Base-by-base conservation (phyloP, 2,329 filamentous ascomycete species). In the Thermomyces lanuginosus region DNA sequence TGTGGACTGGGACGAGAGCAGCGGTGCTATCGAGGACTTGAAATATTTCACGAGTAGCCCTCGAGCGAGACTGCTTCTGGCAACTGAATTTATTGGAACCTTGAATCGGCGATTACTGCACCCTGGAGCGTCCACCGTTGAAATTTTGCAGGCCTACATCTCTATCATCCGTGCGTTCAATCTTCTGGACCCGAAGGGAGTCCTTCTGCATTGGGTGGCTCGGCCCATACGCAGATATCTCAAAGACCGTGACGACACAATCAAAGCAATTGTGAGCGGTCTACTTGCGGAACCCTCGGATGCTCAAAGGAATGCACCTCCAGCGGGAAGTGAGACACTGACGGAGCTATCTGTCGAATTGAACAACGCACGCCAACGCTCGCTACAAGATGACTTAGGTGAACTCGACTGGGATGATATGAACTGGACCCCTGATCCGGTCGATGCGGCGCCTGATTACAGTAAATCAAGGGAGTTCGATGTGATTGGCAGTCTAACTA, bases 401-500 rank as follows among this genome's bases (percentile, higher is more conserved):
- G 79, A 81, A 27, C 63, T 89, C 9, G 80, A 91, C 49, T 95
- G 80, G 76, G 69, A 82, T 44, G 84, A 98, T 49, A 79, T 92
- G 74, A 69, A 73, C 6, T 98, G 89, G 89, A 64, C 82, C 18
- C 89, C 89, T 1, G 80, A 92, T 42, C 89, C 89, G 0, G 74
- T 91, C 20, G 89, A 98, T 46, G 89, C 89, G 1, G 83, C 82
- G 6, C 77, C 82, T 24, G 81, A 93, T 46, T 93, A 92, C 58
- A 82, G 79, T 44, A 76, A 83, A 32, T 80, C 81, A 7, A 91
- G 80, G 48, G 79, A 73, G 22, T 79, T 84, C 36, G 89, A 98
- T 50, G 76, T 95, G 8, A 82, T 95, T 31, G 83, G 83, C 27
- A 92, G 83, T 27, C 61, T 98, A 22, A 79, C 95, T 39, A 77